These are phyloP conservation scores for Colletotrichum sp. DNA, from an alignment of 2,329 filamentous ascomycete species.

Conservation along the genomic window DNA sequence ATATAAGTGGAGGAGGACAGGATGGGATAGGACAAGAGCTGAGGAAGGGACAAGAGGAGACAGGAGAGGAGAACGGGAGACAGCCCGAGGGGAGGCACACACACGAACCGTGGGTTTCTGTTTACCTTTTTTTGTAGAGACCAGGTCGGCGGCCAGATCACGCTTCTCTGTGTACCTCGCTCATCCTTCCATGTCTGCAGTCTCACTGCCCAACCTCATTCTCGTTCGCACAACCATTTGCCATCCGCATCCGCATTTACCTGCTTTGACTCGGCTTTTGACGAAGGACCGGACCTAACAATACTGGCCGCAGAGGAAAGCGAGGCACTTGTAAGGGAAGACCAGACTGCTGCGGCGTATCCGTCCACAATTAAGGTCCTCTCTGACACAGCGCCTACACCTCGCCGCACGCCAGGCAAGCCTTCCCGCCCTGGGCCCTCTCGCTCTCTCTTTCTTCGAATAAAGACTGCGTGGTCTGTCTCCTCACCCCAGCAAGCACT, in stretches of 20 bases:
- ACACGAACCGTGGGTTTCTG: slow-evolving; percentile 1
- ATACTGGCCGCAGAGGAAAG: neutral
- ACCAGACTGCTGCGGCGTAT: neutral
- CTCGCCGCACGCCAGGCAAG: neutral
- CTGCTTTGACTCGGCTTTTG: neutral
- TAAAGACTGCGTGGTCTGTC: slow-evolving; percentile 7
- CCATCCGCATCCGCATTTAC: neutral
- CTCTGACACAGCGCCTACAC: neutral
- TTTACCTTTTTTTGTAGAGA: neutral
- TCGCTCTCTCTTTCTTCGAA: neutral
- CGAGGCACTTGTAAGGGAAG: neutral
- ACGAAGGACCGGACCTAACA: neutral
- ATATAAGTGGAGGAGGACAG: neutral
- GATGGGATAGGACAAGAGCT: neutral
- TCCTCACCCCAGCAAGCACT: neutral
- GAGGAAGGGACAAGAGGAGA: neutral
- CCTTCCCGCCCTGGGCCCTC: neutral
- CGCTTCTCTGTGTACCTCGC: neutral
- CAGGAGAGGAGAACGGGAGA: neutral
- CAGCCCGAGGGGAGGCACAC: neutral
- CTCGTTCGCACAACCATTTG: neutral
- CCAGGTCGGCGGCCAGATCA: neutral
- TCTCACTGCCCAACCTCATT: neutral
- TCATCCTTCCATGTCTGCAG: neutral
- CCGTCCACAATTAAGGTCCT: neutral